Evolutionary conservation across 805 yeast genomes (phyloP).

Genomic region (Lipomyces starkeyi): DNA sequence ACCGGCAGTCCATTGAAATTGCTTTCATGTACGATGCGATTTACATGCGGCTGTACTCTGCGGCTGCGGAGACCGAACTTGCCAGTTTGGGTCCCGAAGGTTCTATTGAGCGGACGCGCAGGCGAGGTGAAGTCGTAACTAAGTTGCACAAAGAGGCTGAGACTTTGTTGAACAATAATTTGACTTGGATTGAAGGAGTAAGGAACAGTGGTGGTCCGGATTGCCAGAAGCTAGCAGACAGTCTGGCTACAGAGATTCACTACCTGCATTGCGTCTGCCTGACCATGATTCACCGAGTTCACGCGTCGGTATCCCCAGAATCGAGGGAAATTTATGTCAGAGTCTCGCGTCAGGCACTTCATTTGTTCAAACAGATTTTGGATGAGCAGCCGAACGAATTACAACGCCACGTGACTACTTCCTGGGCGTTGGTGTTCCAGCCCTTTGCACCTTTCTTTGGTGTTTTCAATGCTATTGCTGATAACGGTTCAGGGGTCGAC

Average conservation of each 20-base stretch:
- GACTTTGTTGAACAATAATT: slow-evolving; percentile 9
- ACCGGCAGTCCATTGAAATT: slow-evolving; percentile 28
- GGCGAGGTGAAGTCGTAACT: slow-evolving; percentile 25
- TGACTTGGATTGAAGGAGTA: slow-evolving; percentile 25
- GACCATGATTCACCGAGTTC: slow-evolving; percentile 33
- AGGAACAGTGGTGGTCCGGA: slow-evolving; percentile 14
- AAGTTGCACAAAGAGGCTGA: slow-evolving; percentile 27
- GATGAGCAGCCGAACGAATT: slow-evolving; percentile 20
- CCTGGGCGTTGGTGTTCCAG: slow-evolving; percentile 35
- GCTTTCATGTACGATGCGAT: slow-evolving; percentile 35
- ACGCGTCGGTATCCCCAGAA: slow-evolving; percentile 20
- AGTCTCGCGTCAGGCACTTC: slow-evolving; percentile 31
- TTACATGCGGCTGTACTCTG: slow-evolving; percentile 29
- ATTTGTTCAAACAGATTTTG: slow-evolving; percentile 22
- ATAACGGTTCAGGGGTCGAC: slow-evolving; percentile 22
- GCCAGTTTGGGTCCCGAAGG: slow-evolving; percentile 25
- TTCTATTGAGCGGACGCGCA: slow-evolving; percentile 18
- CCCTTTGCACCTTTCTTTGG: slow-evolving; percentile 37
- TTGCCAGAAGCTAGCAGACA: slow-evolving; percentile 13
- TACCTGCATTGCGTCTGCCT: slow-evolving; percentile 30
- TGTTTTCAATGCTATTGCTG: slow-evolving; percentile 32
- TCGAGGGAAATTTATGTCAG: slow-evolving; percentile 27
- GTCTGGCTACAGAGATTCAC: slow-evolving; percentile 18
- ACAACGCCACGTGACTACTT: slow-evolving; percentile 25
- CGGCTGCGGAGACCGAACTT: slow-evolving; percentile 32